Evolutionary conservation across 352 stramenopile genomes (phyloP), one percentile per base, ranked within the genome.

Genomic region (Globisporangium abappressorium): DNA sequence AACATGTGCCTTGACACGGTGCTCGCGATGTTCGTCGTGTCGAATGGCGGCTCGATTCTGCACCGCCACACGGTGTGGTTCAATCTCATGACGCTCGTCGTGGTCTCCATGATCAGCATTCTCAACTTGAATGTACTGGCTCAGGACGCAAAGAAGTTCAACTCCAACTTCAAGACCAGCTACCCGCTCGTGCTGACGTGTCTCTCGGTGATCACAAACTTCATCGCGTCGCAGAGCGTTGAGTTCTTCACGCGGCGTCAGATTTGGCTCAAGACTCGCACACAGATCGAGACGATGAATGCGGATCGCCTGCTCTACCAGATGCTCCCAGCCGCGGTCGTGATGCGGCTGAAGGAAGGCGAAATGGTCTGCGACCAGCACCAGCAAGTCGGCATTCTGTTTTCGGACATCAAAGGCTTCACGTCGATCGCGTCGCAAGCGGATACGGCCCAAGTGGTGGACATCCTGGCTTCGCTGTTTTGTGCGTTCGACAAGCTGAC

Each of bases 401-500:
- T 97, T 67, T 95, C 82, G 1, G 91, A 97, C 62, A 97, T 97
- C 67, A 95, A 96, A 36, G 91, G 89, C 0, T 98, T 98, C 71
- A 98, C 93, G 15, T 94, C 88, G 6, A 97, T 98, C 64, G 90
- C 87, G 4, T 92, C 81, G 5, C 77, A 92, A 57, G 80, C 93
- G 20, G 84, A 91, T 34, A 91, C 91, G 0, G 80, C 84, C 2
- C 84, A 98, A 77, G 90, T 98, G 24, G 91, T 97, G 4, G 86
- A 97, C 63, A 90, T 98, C 58, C 69, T 98, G 3, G 90, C 93
- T 36, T 93, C 91, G n/a, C 75, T 98, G 1, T 98, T 98, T 66
- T 93, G 85, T 47, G 84, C 85, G 12, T 98, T 98, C 54, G 92
- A 98, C 70, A 92, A 94, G 20, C 71, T 98, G n/a, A 94, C 88